Base-by-base conservation (phyloP, 257 asterid species). In the Solanum raphanifolium region DNA sequence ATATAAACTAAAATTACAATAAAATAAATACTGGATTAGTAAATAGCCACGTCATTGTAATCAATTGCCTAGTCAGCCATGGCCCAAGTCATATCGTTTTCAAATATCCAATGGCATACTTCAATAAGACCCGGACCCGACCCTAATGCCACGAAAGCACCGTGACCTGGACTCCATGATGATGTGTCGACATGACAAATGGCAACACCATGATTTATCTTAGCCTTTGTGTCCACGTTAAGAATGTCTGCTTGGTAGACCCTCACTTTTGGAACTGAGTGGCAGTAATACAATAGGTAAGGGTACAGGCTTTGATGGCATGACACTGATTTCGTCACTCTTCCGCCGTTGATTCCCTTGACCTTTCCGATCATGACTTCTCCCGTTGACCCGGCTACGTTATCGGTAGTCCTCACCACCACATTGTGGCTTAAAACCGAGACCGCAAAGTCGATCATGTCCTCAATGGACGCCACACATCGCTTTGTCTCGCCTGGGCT, bases 41-140 rank as follows among this genome's bases (percentile, higher is more conserved):
- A 83, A 86, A 38, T 32, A 46, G 27, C 52, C 29, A 48, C 55
- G 38, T 31, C 78, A 15, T 21, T 23, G 7, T 5, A 71, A 78
- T 90, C 86, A 93, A 90, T 5, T 29, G 31, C 15, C 25, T 81
- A 81, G 65, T 94, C 92, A 21, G 94, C 92, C 31, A 27, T 87
- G 9, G 91, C 87, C 99, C 98, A 96, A 43, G 94, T 94, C 98
- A 96, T 92, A 78, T 96, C 99, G 75, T 96, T 96, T 93, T 96
- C 98, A 89, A 94, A 96, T 41, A 95, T 95, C 99, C 99, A 96
- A 86, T 96, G 99, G 90, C 99, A 96, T 1, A 96, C 98, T 90
- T 96, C 98, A 65, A 96, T 94, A 35, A 62, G 89, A 5, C 98
- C 99, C 0, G 99, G 99, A 3, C 89, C 91, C 2, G 90, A 91